Base-by-base conservation (phyloP, 78 protist species). In the Dictyostelium intermedium region DNA sequence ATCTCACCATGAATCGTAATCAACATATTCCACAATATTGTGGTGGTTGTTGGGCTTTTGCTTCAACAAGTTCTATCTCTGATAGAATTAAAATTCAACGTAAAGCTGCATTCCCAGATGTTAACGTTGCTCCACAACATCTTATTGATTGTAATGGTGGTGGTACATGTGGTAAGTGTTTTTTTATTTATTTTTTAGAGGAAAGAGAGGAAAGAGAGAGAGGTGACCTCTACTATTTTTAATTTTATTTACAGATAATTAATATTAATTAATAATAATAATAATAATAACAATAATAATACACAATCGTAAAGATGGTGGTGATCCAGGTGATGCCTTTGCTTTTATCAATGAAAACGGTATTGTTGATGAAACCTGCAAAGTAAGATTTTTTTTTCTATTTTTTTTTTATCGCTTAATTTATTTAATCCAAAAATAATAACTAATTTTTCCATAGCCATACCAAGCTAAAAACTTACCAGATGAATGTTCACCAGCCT, bases 91-190 rank as follows among this genome's bases (percentile, higher is more conserved):
- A 66, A 66, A 66, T 66, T 66, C 74, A 66, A 66, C 32, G 74
- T 27, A 66, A 66, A 66, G 74, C 74, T 10, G 74, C 35, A 20
- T 66, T 66, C 74, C 74, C 74, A 66, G 84, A 87, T 34, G 32
- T 89, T 61, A 69, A 60, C 41, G 53, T 91, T 8, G 39, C 93
- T 60, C 83, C 92, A 20, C 97, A 96, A 61, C 91, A 85, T 18
- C 41, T 91, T n/a, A 83, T 96, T 66, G 45, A 96, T 78, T 96
- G 97, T 86, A 61, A 53, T 34, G 89, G 82, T 76, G 91, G 89
- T 74, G 96, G 95, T 34, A 81, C 95, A 30, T 91, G 97, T 84
- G 92, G 78, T 73, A 45, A 27, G 37, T 37, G 23, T 60, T 5
- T 20, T 3, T 61, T 1, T 23, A 37, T 4, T 39, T 4, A 39